Evolutionary conservation across 352 stramenopile species (phyloP).

Genomic region (Halophytophthora polymorphica): DNA sequence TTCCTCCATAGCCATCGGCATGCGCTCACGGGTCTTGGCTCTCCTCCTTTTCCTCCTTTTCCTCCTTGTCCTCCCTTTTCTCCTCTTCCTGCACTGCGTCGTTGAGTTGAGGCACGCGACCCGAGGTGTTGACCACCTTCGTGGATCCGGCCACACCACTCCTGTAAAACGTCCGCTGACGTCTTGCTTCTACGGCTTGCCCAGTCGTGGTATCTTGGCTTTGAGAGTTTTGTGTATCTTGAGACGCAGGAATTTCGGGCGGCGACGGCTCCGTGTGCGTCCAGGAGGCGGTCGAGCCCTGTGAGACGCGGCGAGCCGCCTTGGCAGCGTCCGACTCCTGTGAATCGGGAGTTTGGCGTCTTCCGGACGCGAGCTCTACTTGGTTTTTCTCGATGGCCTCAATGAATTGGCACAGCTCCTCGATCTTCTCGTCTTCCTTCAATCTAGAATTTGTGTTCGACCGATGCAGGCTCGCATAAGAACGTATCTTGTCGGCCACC

Average conservation of each 20-base stretch:
- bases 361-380: too few species aligned
- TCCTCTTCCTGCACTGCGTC: not conserved
- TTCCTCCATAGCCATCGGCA: not conserved
- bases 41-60: slow-evolving; percentile 16
- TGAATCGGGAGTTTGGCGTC: slow-evolving; percentile 3
- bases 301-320: slow-evolving; percentile 9
- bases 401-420: too few species aligned
- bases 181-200: too few species aligned
- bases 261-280: slow-evolving; percentile 28
- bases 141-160: too few species aligned
- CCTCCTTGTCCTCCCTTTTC: not conserved
- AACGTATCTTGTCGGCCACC: too few species aligned
- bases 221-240: slow-evolving; percentile 12
- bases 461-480: too few species aligned
- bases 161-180: too few species aligned
- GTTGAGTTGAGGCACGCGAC: not conserved
- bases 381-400: too few species aligned
- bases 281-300: slow-evolving; percentile 18
- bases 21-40: slow-evolving; percentile 14
- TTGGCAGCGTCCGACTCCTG: slow-evolving; percentile 26
- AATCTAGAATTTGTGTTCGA: too few species aligned
- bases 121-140: too few species aligned
- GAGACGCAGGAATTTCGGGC: slow-evolving; percentile 7
- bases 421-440: too few species aligned
- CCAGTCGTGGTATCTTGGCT: not conserved